Percentiles rank a stretch among this genome's conserved stretches.
Conservation (phyloP, 208 protist species). For the Angomonas deanei region DNA sequence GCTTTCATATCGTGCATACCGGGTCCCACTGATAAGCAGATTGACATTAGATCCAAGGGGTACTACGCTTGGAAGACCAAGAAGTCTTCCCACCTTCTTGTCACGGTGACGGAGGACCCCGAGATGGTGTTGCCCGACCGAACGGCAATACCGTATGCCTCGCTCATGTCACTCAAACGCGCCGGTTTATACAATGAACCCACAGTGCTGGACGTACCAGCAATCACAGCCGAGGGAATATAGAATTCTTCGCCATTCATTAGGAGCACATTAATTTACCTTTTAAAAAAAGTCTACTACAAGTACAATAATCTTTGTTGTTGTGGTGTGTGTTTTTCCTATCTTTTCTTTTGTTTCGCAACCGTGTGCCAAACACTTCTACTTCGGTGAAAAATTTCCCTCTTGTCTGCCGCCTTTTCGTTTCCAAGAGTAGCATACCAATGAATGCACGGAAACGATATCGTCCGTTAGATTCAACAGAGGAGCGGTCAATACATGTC, state of each 20-base stretch:
- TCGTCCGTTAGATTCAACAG: slow-evolving; percentile 67
- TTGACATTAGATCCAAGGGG: slow-evolving; percentile 82
- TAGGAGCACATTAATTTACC: too few relatives aligned
- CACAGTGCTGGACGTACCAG: slow-evolving; percentile 76
- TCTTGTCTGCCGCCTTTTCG: too few relatives aligned
- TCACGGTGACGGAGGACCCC: slow-evolving; percentile 84
- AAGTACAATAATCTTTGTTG: too few relatives aligned
- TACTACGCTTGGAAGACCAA: slow-evolving; percentile 91
- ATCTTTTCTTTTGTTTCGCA: too few relatives aligned
- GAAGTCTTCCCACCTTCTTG: slow-evolving; percentile 74
- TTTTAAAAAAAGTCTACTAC: too few relatives aligned
- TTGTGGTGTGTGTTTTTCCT: too few relatives aligned
- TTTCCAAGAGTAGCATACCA: too few relatives aligned
- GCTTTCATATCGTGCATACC: slow-evolving; percentile 78
- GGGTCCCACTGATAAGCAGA: slow-evolving; percentile 86
- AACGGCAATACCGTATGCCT: slow-evolving; percentile 78
- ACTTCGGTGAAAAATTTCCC: too few relatives aligned
- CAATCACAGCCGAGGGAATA: slow-evolving; percentile 82
- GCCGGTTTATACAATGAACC: slow-evolving; percentile 61
- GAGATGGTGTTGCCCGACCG: slow-evolving; percentile 89
- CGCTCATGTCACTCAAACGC: slow-evolving; percentile 77
- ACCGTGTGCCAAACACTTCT: too few relatives aligned
- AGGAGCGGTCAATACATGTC: slow-evolving; percentile 54
- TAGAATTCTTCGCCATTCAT: neutral
- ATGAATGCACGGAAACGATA: slow-evolving; percentile 45